These are phyloP conservation scores for Diaporthe destruens DNA, from an alignment of 2,329 filamentous ascomycete species.

Conservation along the genomic window DNA sequence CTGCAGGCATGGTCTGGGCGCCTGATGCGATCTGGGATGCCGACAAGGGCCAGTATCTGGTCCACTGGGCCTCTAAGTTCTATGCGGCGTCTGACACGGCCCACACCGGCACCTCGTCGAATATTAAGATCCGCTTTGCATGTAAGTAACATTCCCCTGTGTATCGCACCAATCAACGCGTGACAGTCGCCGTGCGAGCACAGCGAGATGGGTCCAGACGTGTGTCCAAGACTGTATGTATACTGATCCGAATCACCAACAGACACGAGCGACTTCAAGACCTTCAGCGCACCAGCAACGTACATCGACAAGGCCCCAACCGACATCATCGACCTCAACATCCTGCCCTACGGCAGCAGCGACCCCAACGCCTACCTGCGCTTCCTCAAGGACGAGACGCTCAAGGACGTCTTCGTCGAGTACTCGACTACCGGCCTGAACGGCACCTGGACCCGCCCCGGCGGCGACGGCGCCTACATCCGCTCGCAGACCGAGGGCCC, in stretches of 20 bases:
- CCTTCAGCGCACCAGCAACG: constrained; percentile 62
- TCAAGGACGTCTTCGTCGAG: constrained; percentile 65
- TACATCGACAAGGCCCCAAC: constrained; percentile 63
- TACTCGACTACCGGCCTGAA: constrained; percentile 62
- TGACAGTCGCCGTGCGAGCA: no score
- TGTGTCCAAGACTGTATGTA: no score
- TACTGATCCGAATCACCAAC: neutral
- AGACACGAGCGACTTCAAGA: constrained; percentile 66
- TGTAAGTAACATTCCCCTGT: constrained; percentile 38
- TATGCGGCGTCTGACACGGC: constrained; percentile 60
- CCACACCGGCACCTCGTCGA: constrained; percentile 61
- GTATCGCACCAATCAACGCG: neutral
- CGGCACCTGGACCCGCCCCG: constrained; percentile 64
- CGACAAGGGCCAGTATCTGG: constrained; percentile 58
- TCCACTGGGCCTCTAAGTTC: constrained; percentile 63
- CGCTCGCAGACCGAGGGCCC: constrained; percentile 58
- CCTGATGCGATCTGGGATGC: constrained; percentile 67
- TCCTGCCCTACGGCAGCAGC: constrained; percentile 58
- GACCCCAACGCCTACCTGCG: constrained; percentile 58
- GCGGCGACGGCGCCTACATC: constrained; percentile 57
- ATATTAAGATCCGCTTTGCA: constrained; percentile 64
- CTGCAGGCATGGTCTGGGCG: constrained; percentile 71
- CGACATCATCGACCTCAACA: constrained; percentile 68
- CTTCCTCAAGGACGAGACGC: constrained; percentile 68
- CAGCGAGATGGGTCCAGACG: neutral